Evolutionary conservation across 768 basidiomycete species (phyloP).

Genomic region (Pulveroboletus sp.): DNA sequence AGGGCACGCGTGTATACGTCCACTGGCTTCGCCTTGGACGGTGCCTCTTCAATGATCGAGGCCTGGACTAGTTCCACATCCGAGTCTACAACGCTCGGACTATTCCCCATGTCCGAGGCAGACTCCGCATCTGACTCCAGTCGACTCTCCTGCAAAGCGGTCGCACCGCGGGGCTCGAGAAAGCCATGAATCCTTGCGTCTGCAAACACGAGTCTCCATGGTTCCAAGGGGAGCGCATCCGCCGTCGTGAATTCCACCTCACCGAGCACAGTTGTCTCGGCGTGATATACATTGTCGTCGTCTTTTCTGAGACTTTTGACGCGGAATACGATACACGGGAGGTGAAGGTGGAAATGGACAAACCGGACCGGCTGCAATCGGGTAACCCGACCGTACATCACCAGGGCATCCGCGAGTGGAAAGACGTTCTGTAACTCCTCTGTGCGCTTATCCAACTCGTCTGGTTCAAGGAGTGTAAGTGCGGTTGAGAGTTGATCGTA

Average conservation of each 20-base stretch:
- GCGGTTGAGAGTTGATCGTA: neutral
- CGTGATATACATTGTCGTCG: neutral
- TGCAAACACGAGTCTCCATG: neutral
- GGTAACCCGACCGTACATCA: neutral
- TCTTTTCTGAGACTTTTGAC: neutral
- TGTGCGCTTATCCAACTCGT: neutral
- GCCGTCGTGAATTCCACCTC: conserved; percentile 1
- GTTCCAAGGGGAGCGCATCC: neutral
- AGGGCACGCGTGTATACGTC: conserved; percentile 1
- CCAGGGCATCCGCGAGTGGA: neutral
- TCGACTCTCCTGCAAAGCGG: neutral
- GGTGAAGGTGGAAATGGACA: neutral
- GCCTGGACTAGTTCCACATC: neutral
- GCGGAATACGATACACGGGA: conserved; percentile 4
- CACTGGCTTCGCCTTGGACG: neutral
- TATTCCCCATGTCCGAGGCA: neutral
- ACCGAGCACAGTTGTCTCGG: neutral
- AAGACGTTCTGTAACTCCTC: neutral
- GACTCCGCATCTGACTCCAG: neutral
- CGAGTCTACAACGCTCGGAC: neutral
- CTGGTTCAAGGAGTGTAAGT: neutral
- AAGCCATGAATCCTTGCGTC: neutral
- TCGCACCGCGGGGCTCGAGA: neutral
- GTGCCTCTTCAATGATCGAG: neutral
- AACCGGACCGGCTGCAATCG: neutral